Evolutionary conservation across 805 yeast genomes (phyloP).

Genomic region (Kuraishia hungarica): DNA sequence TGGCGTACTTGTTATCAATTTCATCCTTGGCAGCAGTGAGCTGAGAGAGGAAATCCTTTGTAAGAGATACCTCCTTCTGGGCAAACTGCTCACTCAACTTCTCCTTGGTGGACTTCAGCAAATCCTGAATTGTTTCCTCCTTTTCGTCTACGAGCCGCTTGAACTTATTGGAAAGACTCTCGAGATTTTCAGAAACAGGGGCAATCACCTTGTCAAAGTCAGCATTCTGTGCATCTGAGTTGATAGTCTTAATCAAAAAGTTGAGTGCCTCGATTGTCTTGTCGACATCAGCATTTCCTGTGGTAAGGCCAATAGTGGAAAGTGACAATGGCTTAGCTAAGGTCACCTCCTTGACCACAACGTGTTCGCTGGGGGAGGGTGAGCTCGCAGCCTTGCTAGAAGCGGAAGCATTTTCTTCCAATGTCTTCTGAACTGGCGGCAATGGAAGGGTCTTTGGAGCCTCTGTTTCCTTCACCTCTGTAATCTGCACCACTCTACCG

Average conservation of each 20-base stretch:
- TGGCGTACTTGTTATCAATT: constrained; percentile 50
- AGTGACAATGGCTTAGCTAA: constrained; percentile 11
- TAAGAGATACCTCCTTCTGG: constrained; percentile 43
- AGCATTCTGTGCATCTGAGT: constrained; percentile 11
- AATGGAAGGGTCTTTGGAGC: background rate
- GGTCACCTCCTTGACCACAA: constrained; percentile 8
- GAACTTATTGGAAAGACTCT: constrained; percentile 14
- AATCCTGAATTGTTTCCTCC: constrained; percentile 11
- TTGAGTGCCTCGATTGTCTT: constrained; percentile 25
- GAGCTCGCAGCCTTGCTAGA: background rate
- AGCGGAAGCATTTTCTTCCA: background rate
- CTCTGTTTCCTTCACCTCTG: constrained; percentile 4
- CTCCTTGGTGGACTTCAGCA: constrained; percentile 19
- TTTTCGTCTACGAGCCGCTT: constrained; percentile 11
- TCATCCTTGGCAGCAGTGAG: constrained; percentile 53
- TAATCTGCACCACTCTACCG: constrained; percentile 19
- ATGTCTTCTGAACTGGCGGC: background rate
- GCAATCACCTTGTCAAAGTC: constrained; percentile 5
- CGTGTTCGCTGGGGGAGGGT: constrained; percentile 8
- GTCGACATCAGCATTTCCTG: constrained; percentile 25
- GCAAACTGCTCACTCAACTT: constrained; percentile 21
- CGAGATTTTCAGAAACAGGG: background rate
- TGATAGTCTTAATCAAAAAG: constrained; percentile 21
- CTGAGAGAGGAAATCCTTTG: constrained; percentile 50
- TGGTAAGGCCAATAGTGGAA: constrained; percentile 21